These are phyloP conservation scores for Elymus sibiricus DNA, from an alignment of 176 grass and related monocot genomes.

Conservation along the genomic window DNA sequence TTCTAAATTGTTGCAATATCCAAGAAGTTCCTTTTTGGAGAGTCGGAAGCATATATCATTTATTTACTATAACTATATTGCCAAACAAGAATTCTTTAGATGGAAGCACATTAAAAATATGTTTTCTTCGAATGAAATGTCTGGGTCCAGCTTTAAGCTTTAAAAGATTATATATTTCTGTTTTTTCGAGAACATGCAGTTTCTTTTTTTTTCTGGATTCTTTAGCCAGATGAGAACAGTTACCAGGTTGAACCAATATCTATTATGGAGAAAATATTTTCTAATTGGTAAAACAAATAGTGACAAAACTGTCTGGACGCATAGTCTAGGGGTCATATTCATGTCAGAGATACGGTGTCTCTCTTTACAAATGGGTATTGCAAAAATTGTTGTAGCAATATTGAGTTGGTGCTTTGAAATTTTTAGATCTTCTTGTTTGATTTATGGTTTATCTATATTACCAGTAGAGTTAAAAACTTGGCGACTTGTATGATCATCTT, in stretches of 20 bases:
- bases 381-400: neutral
- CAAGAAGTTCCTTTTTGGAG: neutral
- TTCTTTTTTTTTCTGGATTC: neutral
- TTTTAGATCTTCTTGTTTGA: neutral
- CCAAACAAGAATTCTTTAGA: neutral
- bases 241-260: neutral
- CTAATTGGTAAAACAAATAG: neutral
- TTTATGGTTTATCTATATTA: slow-evolving; percentile 1
- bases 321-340: neutral
- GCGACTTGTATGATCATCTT: neutral
- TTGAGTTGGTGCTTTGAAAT: neutral
- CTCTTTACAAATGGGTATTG: neutral
- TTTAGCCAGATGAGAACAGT: neutral
- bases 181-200: neutral
- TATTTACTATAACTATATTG: neutral
- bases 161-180: neutral
- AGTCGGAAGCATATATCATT: neutral
- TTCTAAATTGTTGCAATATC: neutral
- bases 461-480: neutral
- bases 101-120: neutral
- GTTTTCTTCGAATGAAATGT: neutral
- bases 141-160: neutral
- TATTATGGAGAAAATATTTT: neutral
- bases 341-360: neutral
- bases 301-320: neutral